Evolutionary conservation across 495 filamentous ascomycete species (phyloP), one percentile per base, ranked within the genome.

Genomic region (Terfezia claveryi): DNA sequence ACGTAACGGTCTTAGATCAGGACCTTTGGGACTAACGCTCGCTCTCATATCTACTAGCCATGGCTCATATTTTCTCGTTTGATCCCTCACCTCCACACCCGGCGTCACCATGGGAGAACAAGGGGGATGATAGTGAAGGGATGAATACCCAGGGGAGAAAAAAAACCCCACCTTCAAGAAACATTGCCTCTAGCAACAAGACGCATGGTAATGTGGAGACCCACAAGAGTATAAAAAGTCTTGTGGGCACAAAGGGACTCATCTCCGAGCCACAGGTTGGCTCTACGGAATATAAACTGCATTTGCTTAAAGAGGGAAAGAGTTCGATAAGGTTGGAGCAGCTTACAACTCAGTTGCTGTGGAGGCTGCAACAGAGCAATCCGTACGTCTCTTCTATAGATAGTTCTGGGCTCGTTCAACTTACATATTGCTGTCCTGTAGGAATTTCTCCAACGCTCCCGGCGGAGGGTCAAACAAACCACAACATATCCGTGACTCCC

Each of bases 21-120:
- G 27, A 32, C 0, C 7, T 32, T n/a, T 32, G 27, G 7, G 27
- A 32, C 4, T 32, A 32, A 0, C 4, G 7, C 27, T 32, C 27
- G 27, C 27, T 32, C 1, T 7, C 27, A 32, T 32, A 32, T 32
- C 27, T 46, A 46, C 2, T 46, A 46, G 41, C 8, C 55, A 98
- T 96, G 91, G 85, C 86, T 38, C 94, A 87, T 12, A 85, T 98
- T 56, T 98, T 98, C 68, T 94, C 89, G 0, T 98, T 82, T 64
- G 86, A 94, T 55, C 80, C 85, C 10, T 82, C 92, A 57, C 84
- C 89, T 38, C 83, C 85, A 5, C 72, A 85, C 68, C 83, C 94
- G 32, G 78, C 83, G 14, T 95, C 89, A 10, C 92, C 91, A 27
- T 98, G 91, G 91, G 23, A 51, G 5, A 32, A 12, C 10, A 51